These are phyloP conservation scores for Magnaporthiopsis poae DNA, from an alignment of 2,329 filamentous ascomycete species.

Conservation along the genomic window DNA sequence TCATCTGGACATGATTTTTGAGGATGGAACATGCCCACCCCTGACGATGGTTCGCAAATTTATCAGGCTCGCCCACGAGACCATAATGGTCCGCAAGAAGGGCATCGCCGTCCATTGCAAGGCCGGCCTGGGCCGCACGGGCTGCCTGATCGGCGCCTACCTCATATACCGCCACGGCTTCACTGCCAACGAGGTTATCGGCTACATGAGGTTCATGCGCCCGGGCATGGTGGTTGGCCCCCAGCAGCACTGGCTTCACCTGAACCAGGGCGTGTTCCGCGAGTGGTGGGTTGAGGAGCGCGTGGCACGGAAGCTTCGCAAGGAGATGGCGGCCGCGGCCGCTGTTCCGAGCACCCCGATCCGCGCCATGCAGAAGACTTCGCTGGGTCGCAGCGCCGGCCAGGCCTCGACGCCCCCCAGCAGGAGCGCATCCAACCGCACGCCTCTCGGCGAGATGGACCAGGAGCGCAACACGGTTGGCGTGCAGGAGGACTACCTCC, in stretches of 20 bases:
- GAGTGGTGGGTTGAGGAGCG: conserved; percentile 96
- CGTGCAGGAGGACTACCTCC: conserved; percentile 81
- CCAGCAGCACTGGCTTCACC: conserved; percentile 96
- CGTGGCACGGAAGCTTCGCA: conserved; percentile 56
- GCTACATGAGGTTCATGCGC: conserved; percentile 98
- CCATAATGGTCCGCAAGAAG: conserved; percentile 82
- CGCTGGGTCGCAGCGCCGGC: conserved; percentile 36
- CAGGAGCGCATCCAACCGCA: conserved; percentile 61
- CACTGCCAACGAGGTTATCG: conserved; percentile 92
- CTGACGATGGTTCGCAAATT: conserved; percentile 86
- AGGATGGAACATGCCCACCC: conserved; percentile 90
- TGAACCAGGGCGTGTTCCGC: conserved; percentile 94
- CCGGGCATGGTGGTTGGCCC: conserved; percentile 98
- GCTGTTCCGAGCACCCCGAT: conserved; percentile 49
- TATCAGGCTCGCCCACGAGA: conserved; percentile 87
- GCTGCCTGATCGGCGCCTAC: conserved; percentile 93
- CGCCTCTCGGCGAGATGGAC: conserved; percentile 89
- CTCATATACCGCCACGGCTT: conserved; percentile 96
- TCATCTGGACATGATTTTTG: conserved; percentile 98
- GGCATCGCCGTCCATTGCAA: conserved; percentile 98
- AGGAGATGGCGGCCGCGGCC: conserved; percentile 40
- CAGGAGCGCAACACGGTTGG: conserved; percentile 60
- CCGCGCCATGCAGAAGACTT: conserved; percentile 51
- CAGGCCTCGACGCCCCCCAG: conserved; percentile 70
- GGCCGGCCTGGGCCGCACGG: conserved; percentile 86